These are phyloP conservation scores for Porcisia hertigi DNA, from an alignment of 208 protist genomes.

Conservation along the genomic window DNA sequence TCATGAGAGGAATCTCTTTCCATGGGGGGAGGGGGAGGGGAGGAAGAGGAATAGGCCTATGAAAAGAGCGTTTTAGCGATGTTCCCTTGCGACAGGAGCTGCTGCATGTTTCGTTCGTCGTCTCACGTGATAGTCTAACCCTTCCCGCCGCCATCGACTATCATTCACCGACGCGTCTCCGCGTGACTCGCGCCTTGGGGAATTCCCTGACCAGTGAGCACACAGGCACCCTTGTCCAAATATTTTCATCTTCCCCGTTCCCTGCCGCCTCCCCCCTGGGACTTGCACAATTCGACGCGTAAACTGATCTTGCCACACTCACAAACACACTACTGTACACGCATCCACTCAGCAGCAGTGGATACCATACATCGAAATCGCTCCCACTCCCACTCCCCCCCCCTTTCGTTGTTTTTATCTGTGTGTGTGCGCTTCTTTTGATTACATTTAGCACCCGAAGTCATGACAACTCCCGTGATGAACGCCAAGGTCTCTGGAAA, in stretches of 20 bases:
- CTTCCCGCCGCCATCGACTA: too few species aligned
- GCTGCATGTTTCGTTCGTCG: not conserved
- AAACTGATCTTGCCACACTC: not conserved
- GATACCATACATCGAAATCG: not conserved
- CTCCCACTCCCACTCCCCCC: not conserved
- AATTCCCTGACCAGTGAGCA: not conserved
- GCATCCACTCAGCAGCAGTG: not conserved
- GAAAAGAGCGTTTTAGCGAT: not conserved
- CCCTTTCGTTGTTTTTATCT: not conserved
- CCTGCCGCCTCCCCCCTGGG: not conserved
- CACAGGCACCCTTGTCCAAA: not conserved
- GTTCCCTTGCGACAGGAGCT: not conserved
- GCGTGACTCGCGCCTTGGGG: not conserved
- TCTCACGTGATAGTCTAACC: not conserved
- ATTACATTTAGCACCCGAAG: not conserved
- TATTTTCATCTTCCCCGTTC: too few species aligned
- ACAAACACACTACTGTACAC: not conserved
- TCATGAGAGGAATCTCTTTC: too few species aligned
- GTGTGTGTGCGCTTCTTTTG: not conserved
- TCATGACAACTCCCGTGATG: conserved; percentile 15
- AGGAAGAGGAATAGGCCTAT: not conserved
- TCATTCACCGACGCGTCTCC: not conserved
- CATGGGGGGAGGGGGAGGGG: too few species aligned
- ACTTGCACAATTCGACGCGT: not conserved
- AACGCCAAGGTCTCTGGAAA: conserved; percentile 9